phyloP scores from a whole-genome alignment of 768 basidiomycete species.

The Mycena polygramma region DNA sequence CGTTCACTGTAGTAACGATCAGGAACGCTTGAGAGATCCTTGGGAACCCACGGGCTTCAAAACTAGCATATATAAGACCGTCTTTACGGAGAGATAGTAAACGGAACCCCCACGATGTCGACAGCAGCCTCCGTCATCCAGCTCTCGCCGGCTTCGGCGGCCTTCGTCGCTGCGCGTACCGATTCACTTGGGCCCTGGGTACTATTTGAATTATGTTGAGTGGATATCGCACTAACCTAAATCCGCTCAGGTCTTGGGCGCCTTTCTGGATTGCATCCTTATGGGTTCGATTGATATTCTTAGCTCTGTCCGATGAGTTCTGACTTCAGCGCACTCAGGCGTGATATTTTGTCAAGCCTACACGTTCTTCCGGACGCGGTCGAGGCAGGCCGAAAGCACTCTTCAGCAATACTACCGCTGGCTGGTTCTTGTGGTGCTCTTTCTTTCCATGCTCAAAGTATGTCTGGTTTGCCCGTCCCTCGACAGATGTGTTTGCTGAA shows the following conservation, averaged over 20 bases:
- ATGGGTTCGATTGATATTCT: slow-evolving; percentile 26
- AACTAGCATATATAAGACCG: not conserved
- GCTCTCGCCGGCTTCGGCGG: slow-evolving; percentile 32
- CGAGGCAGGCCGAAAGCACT: not conserved
- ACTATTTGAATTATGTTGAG: not conserved
- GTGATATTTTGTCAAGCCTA: slow-evolving; percentile 30
- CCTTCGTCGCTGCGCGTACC: slow-evolving; percentile 29
- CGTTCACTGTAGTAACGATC: not conserved
- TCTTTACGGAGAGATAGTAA: no score
- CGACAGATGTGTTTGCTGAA: not conserved
- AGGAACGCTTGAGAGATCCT: no score
- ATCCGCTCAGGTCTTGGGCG: slow-evolving; percentile 31
- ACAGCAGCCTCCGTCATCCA: slow-evolving; percentile 28
- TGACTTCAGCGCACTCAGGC: not conserved
- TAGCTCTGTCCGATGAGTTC: not conserved
- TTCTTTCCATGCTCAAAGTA: slow-evolving; percentile 26
- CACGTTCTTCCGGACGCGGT: slow-evolving; percentile 27
- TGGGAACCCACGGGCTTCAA: not conserved
- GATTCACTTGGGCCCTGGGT: slow-evolving; percentile 37
- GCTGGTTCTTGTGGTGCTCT: slow-evolving; percentile 15
- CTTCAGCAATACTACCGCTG: slow-evolving; percentile 16
- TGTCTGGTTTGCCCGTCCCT: not conserved
- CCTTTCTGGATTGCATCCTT: slow-evolving; percentile 33
- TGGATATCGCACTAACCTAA: not conserved
- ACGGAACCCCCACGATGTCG: slow-evolving; percentile 18